A percentile compares a stretch with the other conserved stretches of the same genome.
These are phyloP conservation scores for Populus trichocarpa DNA, from an alignment of 441 rosid species.

Conservation along the genomic window DNA sequence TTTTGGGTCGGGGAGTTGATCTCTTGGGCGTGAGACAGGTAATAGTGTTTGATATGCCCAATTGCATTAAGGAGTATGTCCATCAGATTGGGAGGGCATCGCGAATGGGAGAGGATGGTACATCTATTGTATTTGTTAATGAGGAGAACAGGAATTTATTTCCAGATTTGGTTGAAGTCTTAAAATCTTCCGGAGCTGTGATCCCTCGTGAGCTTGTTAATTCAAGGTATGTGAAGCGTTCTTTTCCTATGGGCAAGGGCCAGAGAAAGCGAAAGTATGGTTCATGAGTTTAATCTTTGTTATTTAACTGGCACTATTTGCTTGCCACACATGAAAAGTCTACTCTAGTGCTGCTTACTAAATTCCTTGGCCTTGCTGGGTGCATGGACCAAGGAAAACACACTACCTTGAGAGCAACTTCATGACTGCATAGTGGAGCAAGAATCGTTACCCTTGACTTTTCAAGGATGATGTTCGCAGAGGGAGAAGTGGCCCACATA, in stretches of 20 bases:
- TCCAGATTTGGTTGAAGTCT: constrained; percentile 50
- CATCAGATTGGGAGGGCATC: constrained; percentile 95
- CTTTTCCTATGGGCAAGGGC: constrained; percentile 38
- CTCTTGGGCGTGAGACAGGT: constrained; percentile 78
- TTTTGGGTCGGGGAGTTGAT: constrained; percentile 80
- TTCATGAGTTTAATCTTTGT: constrained; percentile 22
- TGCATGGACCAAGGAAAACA: neutral
- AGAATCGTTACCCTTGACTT: neutral
- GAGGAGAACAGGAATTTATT: constrained; percentile 65
- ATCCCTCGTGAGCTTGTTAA: constrained; percentile 67
- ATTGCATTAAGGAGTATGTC: constrained; percentile 66
- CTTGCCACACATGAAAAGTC: neutral
- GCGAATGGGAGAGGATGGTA: constrained; percentile 71
- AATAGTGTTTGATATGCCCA: constrained; percentile 85
- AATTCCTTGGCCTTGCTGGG: neutral
- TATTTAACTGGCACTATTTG: constrained; percentile 1
- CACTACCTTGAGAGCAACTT: neutral
- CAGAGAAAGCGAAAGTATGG: constrained; percentile 62
- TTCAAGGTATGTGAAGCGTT: constrained; percentile 32
- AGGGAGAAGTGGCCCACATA: neutral
- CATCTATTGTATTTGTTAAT: constrained; percentile 58
- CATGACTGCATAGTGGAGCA: neutral
- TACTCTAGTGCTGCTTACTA: neutral
- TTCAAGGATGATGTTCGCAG: neutral
- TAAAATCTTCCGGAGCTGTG: constrained; percentile 68